Evolutionary conservation across 345 rosid species (phyloP), one percentile per base, ranked within the genome.

Genomic region (Camelina laxa): DNA sequence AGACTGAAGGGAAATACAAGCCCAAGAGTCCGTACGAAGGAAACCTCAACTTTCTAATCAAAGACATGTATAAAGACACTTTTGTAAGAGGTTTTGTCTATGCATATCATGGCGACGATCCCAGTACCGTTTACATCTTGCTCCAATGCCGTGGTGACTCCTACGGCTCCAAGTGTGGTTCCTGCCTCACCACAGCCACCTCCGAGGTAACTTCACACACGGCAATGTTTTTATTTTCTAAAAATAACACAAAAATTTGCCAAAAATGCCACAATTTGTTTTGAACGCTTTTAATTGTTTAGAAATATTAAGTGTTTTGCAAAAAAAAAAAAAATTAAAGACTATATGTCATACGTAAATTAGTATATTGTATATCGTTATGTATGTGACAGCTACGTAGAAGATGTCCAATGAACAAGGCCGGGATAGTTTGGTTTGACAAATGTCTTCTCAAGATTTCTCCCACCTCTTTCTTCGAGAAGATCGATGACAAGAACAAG

Each of bases 401-500:
- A 45, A 65, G 61, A 21, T 89, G 90, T 65, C 88, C 90, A 0
- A 3, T 31, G 65, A 36, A 78, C 80, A 85, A 80, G 60, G 79
- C 67, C 1, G 87, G 79, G 3, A 47, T 83, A 51, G 69, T 86
- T 20, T 82, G 83, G 84, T 84, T 84, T 41, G 89, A 87, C 3
- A 15, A 81, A 44, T 89, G 92, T 62, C 76, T 86, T 17, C 49
- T 89, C 69, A 87, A 89, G 81, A 83, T 83, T 68, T 79, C 84
- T 1, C 64, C 82, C 11, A 13, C 31, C 0, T 6, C 75, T 12
- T 87, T 87, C 84, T 81, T 81, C 3, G 86, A 84, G 5, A 60
- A 75, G 49, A 81, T 87, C 8, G 87, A 87, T 54, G 41, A 66
- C 21, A 2, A 36, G 44, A 76, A 70, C 78, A 78, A 31, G 73